These are phyloP conservation scores for Sphaerostilbella broomeana DNA, from an alignment of 2,329 filamentous ascomycete genomes.

Conservation along the genomic window DNA sequence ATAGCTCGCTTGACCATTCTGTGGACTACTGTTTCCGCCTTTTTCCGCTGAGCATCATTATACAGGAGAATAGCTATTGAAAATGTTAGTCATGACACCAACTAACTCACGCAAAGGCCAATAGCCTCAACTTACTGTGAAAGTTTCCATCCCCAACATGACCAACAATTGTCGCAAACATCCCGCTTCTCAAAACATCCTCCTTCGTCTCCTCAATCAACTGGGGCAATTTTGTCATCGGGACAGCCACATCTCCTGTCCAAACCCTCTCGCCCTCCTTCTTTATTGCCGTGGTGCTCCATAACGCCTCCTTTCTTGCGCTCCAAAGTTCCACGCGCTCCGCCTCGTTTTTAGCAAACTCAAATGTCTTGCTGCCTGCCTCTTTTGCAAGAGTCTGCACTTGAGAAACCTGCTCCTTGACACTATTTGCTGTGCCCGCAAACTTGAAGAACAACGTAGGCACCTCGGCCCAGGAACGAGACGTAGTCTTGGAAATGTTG, in stretches of 20 bases:
- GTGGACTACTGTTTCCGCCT: conserved; percentile 66
- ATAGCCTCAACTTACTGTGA: conserved; percentile 43
- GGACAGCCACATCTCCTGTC: conserved; percentile 83
- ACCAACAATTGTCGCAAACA: conserved; percentile 52
- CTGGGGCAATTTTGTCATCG: conserved; percentile 64
- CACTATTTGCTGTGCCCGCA: conserved; percentile 58
- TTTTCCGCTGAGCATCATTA: conserved; percentile 58
- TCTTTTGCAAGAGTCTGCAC: conserved; percentile 58
- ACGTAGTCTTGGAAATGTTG: conserved; percentile 59
- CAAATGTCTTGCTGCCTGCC: conserved; percentile 61
- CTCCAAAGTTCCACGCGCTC: conserved; percentile 78
- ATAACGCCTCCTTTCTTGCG: conserved; percentile 76
- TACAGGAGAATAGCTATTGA: conserved; percentile 52
- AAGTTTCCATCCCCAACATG: conserved; percentile 78
- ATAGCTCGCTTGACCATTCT: conserved; percentile 82
- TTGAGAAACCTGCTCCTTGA: conserved; percentile 71
- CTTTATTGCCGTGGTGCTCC: conserved; percentile 67
- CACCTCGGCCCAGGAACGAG: conserved; percentile 60
- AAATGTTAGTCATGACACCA: too few relatives aligned
- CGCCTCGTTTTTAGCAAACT: conserved; percentile 63
- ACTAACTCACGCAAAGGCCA: too few relatives aligned
- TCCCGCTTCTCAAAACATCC: conserved; percentile 36
- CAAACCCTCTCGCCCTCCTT: conserved; percentile 65
- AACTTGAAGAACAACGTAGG: conserved; percentile 86
- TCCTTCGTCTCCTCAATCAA: conserved; percentile 67